Base-by-base conservation (phyloP, 306 rosid genomes). In the Trichosanthes cucumerina region DNA sequence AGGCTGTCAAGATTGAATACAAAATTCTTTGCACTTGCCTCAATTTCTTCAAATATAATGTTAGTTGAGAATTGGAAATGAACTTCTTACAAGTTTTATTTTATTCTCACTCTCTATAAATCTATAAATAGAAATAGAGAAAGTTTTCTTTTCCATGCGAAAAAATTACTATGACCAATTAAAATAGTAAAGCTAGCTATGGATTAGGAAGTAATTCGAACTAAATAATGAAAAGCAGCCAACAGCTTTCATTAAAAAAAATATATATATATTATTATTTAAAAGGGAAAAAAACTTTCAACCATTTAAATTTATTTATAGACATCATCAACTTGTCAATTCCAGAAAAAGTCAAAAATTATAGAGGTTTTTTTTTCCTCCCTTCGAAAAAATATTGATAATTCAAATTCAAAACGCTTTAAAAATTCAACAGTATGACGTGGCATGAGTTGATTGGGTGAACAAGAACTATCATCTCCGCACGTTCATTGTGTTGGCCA, bases 401-500 rank as follows among this genome's bases (percentile, higher is more conserved):
- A 71, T 44, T 44, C 18, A 44, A 71, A 71, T 13, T 43, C 39
- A 71, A 71, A 71, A 71, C n/a, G 57, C 6, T 15, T 46, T 14
- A 72, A 47, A 1, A 72, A 72, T 47, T 26, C 28, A 72, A 72
- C 2, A 24, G 47, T 21, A 14, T 73, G 77, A 73, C 28, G 15
- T 73, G 77, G 44, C 59, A 73, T 31, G 31, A 9, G 24, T 6
- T 34, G 46, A 52, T 74, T 74, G 31, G 78, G 12, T 33, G 33
- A 47, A 52, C 47, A 47, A 9, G 9, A 52, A 28, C 58, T 26
- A 74, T 74, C 78, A 50, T 74, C 78, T 36, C n/a, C 16, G 47
- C 78, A 74, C 78, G 78, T 74, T 74, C 78, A 50, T 14, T 26
- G 24, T 47, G 59, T 73, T 72, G 52, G 76, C 23, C 76, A 71